Percentiles rank a stretch among this genome's conserved stretches.
phyloP scores from a whole-genome alignment of 139 green algal genomes.

The Chlorella sp. region DNA sequence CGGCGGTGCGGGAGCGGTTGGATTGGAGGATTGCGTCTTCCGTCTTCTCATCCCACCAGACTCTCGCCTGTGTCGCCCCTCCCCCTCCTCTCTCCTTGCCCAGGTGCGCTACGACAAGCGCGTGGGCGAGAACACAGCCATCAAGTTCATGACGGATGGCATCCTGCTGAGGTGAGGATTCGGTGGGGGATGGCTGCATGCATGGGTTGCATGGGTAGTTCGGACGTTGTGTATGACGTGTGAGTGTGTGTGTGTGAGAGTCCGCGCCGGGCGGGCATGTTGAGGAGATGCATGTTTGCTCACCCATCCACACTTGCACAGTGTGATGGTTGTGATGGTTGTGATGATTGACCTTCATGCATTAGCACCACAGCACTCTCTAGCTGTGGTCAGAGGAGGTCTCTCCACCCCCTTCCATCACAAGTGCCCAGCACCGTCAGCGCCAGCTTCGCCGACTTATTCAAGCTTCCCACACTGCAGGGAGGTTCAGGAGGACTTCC shows the following conservation, averaged over 20 bases:
- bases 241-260: no score
- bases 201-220: no score
- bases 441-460: neutral
- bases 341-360: no score
- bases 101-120: conserved; percentile 88
- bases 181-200: neutral
- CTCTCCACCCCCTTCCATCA: neutral
- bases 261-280: no score
- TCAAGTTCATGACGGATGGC: conserved; percentile 98
- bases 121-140: conserved; percentile 58
- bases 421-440: no score
- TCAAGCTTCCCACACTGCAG: conserved; percentile 60
- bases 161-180: conserved; percentile 79
- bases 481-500: conserved; percentile 34
- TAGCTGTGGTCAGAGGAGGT: neutral
- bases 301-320: neutral
- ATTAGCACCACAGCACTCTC: no score
- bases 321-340: no score
- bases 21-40: no score
- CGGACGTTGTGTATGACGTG: neutral
- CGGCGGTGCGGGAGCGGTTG: no score
- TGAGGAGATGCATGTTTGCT: no score
- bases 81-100: neutral
- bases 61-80: neutral
- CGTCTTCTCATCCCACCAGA: no score